These are phyloP conservation scores for Fraxinus quadrangulata DNA, from an alignment of 257 asterid species.

Conservation along the genomic window DNA sequence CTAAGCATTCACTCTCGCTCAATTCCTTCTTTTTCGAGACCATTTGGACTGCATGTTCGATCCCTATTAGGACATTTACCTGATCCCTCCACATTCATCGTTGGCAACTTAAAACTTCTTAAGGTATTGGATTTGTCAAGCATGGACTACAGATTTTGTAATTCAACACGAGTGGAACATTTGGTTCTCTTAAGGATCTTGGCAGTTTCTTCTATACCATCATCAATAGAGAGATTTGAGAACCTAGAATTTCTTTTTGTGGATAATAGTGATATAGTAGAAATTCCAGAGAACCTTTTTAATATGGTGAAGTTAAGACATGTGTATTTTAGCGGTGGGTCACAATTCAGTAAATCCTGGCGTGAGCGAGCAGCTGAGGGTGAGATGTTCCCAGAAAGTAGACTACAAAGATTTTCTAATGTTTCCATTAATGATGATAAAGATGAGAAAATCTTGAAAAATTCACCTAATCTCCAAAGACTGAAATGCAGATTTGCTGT, in stretches of 20 bases:
- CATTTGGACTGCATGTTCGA: not conserved
- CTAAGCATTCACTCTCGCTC: not conserved
- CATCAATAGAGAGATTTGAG: not conserved
- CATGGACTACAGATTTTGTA: not conserved
- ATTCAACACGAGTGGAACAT: not conserved
- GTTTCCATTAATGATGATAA: not conserved
- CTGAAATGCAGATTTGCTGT: constrained; percentile 6
- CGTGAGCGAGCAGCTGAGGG: not conserved
- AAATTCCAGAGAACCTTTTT: not conserved
- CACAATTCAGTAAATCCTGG: not conserved
- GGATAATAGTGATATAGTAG: accelerated
- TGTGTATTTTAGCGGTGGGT: accelerated
- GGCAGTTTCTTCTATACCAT: not conserved
- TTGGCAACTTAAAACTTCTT: constrained; percentile 8
- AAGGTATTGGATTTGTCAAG: not conserved
- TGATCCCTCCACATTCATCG: not conserved
- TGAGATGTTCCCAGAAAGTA: not conserved
- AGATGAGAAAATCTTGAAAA: constrained; percentile 28
- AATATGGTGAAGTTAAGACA: not conserved
- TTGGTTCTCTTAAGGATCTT: constrained; percentile 14
- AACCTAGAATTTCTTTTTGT: not conserved
- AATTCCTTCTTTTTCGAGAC: not conserved
- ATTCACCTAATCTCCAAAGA: constrained; percentile 21
- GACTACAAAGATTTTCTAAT: not conserved
- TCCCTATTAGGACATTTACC: not conserved